Evolutionary conservation across 768 basidiomycete species (phyloP).

Genomic region (Pulveroboletus sp.): DNA sequence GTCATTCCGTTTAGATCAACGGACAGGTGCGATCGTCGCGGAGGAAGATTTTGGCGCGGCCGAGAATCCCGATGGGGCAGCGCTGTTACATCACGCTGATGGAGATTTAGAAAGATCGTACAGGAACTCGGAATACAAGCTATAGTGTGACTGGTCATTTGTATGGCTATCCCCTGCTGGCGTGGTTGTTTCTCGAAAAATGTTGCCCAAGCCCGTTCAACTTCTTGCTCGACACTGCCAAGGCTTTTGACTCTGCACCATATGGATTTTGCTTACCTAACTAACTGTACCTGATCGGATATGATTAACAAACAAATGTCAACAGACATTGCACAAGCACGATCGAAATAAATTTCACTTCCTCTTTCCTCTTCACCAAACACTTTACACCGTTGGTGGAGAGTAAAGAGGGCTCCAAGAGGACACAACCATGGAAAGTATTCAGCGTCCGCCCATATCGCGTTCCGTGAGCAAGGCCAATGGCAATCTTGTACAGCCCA

Average conservation of each 20-base stretch:
- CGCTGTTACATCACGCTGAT: conserved; percentile 15
- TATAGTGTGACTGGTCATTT: background rate
- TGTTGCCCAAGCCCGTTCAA: no score
- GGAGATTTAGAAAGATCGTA: background rate
- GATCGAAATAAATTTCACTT: conserved; percentile 24
- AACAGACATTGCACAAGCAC: conserved; percentile 14
- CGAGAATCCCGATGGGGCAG: conserved; percentile 9
- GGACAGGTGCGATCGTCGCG: conserved; percentile 62
- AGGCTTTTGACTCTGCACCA: no score
- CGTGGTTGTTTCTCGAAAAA: no score
- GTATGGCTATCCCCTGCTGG: no score
- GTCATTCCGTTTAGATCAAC: conserved; percentile 51
- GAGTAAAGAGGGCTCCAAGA: conserved; percentile 52
- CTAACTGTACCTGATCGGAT: background rate
- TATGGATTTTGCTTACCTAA: background rate
- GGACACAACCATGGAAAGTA: conserved; percentile 28
- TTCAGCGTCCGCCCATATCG: conserved; percentile 42
- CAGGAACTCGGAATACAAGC: background rate
- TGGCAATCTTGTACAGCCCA: conserved; percentile 33
- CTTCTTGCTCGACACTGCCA: no score
- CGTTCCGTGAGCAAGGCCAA: conserved; percentile 41
- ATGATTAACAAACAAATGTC: conserved; percentile 19
- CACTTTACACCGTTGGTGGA: conserved; percentile 36
- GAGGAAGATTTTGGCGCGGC: conserved; percentile 38
- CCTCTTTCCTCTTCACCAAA: conserved; percentile 52